Evolutionary conservation across 495 filamentous ascomycete species (phyloP).

Genomic region (Penicillium maclennaniae): DNA sequence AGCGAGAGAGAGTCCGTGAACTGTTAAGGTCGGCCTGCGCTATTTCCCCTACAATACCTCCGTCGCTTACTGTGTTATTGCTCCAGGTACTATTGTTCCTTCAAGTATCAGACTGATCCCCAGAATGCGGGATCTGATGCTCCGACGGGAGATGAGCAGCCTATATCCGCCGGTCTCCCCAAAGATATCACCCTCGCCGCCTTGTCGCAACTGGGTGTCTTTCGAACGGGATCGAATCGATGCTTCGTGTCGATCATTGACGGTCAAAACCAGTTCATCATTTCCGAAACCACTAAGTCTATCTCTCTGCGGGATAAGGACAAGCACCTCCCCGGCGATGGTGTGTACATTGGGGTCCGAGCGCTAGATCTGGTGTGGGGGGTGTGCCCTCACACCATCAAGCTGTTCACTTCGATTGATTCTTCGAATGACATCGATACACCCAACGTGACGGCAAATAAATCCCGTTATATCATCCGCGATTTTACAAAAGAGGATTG

Average conservation of each 20-base stretch:
- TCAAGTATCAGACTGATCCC: no score
- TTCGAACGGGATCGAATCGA: constrained; percentile 48
- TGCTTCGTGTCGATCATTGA: constrained; percentile 58
- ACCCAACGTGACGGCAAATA: neutral
- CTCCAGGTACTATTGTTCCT: no score
- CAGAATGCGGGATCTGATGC: neutral
- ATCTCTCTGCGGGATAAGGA: constrained; percentile 38
- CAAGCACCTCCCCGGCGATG: constrained; percentile 24
- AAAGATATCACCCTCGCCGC: constrained; percentile 56
- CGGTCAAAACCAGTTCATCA: constrained; percentile 49
- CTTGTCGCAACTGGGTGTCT: constrained; percentile 56
- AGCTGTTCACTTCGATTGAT: constrained; percentile 11
- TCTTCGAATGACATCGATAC: constrained; percentile 11
- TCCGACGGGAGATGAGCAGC: constrained; percentile 6
- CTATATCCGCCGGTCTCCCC: constrained; percentile 21
- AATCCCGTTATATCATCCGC: no score
- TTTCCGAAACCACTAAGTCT: constrained; percentile 56
- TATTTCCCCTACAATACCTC: no score
- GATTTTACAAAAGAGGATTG: no score
- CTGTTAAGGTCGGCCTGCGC: no score
- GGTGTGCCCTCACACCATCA: constrained; percentile 45
- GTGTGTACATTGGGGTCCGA: constrained; percentile 38
- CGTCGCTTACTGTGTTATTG: no score
- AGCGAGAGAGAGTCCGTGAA: no score
- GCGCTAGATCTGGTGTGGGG: constrained; percentile 37